Evolutionary conservation across 2,329 filamentous ascomycete species (phyloP).

Genomic region (Sarocladiaceae sp.): DNA sequence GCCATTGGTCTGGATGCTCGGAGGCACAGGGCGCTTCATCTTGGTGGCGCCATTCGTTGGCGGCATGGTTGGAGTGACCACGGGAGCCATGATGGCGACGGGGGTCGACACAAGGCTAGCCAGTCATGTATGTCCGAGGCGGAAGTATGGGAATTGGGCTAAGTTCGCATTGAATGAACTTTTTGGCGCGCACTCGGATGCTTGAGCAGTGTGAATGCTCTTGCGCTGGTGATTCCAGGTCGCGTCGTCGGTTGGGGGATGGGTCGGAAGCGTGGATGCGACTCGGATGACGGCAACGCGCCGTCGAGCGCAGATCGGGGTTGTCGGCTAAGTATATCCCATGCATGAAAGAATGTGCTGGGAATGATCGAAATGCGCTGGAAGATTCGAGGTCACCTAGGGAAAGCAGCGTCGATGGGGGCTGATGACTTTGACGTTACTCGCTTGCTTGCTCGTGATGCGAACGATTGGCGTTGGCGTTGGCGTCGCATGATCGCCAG

Average conservation of each 20-base stretch:
- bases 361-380: too few relatives aligned
- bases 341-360: too few relatives aligned
- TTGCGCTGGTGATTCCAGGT: background rate
- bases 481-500: too few relatives aligned
- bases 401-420: too few relatives aligned
- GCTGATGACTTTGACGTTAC: too few relatives aligned
- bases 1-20: slow-evolving; percentile 62
- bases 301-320: slow-evolving; percentile 6
- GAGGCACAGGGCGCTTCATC: slow-evolving; percentile 61
- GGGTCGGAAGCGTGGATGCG: slow-evolving; percentile 4
- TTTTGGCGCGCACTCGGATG: background rate
- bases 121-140: background rate
- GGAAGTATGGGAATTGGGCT: background rate
- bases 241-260: background rate
- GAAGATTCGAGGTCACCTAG: too few relatives aligned
- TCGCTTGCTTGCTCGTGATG: too few relatives aligned
- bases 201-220: background rate
- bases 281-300: slow-evolving; percentile 8
- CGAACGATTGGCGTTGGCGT: too few relatives aligned
- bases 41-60: slow-evolving; percentile 46
- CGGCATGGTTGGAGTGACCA: slow-evolving; percentile 38
- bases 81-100: slow-evolving; percentile 44
- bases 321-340: background rate
- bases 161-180: too few relatives aligned
- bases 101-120: slow-evolving; percentile 12